Conservation (phyloP, 352 stramenopile genomes). For the Phytopythium sindhum region DNA sequence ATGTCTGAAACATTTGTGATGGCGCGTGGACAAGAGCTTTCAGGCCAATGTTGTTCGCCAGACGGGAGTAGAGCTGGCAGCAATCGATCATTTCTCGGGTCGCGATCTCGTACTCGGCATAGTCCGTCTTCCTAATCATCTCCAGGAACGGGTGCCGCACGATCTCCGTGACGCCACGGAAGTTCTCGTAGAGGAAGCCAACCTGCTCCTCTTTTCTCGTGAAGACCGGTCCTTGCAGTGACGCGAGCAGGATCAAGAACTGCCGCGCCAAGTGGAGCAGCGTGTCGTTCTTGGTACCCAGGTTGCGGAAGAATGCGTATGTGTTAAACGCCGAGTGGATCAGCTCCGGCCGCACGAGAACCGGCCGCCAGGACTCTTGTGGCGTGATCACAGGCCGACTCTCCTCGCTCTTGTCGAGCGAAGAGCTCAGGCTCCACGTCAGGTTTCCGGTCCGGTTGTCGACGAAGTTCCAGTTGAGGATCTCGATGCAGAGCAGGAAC, state of each 20-base stretch:
- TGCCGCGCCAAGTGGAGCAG: slow-evolving; percentile 75
- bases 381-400: slow-evolving; percentile 45
- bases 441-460: slow-evolving; percentile 56
- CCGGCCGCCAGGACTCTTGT: slow-evolving; percentile 61
- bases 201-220: slow-evolving; percentile 53
- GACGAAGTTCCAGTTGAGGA: slow-evolving; percentile 78
- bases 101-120: slow-evolving; percentile 61
- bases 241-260: slow-evolving; percentile 79
- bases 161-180: slow-evolving; percentile 53
- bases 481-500: slow-evolving; percentile 73
- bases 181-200: slow-evolving; percentile 69
- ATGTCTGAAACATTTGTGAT: slow-evolving; percentile 42
- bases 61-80: slow-evolving; percentile 72
- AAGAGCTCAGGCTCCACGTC: slow-evolving; percentile 58
- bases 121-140: slow-evolving; percentile 55
- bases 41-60: slow-evolving; percentile 75
- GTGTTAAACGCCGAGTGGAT: slow-evolving; percentile 87
- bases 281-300: slow-evolving; percentile 63
- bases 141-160: slow-evolving; percentile 78
- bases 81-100: slow-evolving; percentile 83
- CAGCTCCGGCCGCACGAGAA: slow-evolving; percentile 64
- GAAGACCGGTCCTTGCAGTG: slow-evolving; percentile 72
- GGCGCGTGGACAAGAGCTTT: slow-evolving; percentile 40
- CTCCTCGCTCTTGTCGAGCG: slow-evolving; percentile 28
- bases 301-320: slow-evolving; percentile 74